Evolutionary conservation across 1,139 yeast genomes (phyloP), one percentile per base, ranked within the genome.

Genomic region (Yamadazyma blattariae): DNA sequence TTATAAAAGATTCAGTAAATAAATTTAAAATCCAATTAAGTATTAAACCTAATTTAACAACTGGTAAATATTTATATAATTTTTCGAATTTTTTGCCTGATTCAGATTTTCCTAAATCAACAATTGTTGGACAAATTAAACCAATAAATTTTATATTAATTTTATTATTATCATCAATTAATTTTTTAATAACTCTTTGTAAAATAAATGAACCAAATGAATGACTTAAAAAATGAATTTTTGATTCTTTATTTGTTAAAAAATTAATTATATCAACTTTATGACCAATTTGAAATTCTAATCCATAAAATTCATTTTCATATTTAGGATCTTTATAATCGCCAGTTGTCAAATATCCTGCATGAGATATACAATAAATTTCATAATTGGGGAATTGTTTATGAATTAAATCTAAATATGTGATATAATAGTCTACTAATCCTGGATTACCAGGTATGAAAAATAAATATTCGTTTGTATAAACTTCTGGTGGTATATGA

Each of bases 371-470:
- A 32, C 80, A 74, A 27, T 77, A 56, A 1, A 76, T 45, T 47
- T 77, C 82, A 34, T 64, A 59, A 3, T 56, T 51, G 0, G 83
- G 81, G 33, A 63, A 54, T 25, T 51, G 49, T 23, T 51, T 40
- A 35, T 76, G 77, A 33, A 80, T 52, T 25, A 63, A 51, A 24
- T 60, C 61, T 25, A 80, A 57, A 47, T 75, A 80, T 1, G 71
- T 66, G 9, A 61, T 61, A 50, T 81, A 81, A 51, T 68, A 80
- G 41, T 77, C 79, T 21, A 76, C 70, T 17, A 81, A 53, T 0
- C 87, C 88, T 0, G 88, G 88, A 44, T 81, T 81, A 0, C 88
- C 88, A 0, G 88, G 87, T 9, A 81, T 66, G 41, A 80, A 63
- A n/a, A 76, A 59, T 23, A 80, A 46, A 26, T 75, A 41, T 14